Evolutionary conservation across 441 rosid species (phyloP).

Genomic region (Pelargonium australe): DNA sequence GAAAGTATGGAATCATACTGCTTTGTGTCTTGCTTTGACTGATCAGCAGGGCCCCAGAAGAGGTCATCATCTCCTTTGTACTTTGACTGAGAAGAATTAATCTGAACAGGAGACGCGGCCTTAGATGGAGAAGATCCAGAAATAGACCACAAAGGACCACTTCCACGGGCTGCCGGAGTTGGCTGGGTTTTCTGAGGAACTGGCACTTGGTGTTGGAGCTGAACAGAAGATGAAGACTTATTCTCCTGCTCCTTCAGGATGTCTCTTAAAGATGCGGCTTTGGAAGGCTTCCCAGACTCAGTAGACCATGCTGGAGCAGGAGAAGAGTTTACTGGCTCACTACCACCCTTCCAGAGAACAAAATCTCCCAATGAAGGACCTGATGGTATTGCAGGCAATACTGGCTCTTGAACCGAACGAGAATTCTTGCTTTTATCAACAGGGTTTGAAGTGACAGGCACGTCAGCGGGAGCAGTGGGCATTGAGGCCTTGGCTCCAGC

Average conservation of each 20-base stretch:
- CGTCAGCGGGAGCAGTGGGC: conserved; percentile 36
- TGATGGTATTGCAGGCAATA: conserved; percentile 69
- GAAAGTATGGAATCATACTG: conserved; percentile 46
- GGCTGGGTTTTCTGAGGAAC: conserved; percentile 54
- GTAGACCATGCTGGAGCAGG: conserved; percentile 83
- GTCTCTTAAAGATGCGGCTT: conserved; percentile 79
- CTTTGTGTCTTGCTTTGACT: conserved; percentile 60
- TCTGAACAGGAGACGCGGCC: conserved; percentile 51
- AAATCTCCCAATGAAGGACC: conserved; percentile 97
- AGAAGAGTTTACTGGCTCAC: conserved; percentile 44
- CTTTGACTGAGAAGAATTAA: conserved; percentile 54
- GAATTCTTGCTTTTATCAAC: conserved; percentile 66
- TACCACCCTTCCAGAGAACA: conserved; percentile 66
- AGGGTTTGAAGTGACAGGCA: conserved; percentile 50
- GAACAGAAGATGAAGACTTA: conserved; percentile 37
- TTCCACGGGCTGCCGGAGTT: conserved; percentile 37
- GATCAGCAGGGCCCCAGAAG: conserved; percentile 93
- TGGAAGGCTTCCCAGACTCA: conserved; percentile 55
- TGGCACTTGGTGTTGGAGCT: conserved; percentile 41
- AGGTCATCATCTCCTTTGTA: conserved; percentile 74
- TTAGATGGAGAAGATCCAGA: conserved; percentile 59
- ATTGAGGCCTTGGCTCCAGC: conserved; percentile 47
- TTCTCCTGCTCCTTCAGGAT: conserved; percentile 90
- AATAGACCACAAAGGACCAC: conserved; percentile 48
- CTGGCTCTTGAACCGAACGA: conserved; percentile 53